Evolutionary conservation across 139 green algal genomes (phyloP), one percentile per base, ranked within the genome.

Genomic region (Edaphochlamys debaryana): DNA sequence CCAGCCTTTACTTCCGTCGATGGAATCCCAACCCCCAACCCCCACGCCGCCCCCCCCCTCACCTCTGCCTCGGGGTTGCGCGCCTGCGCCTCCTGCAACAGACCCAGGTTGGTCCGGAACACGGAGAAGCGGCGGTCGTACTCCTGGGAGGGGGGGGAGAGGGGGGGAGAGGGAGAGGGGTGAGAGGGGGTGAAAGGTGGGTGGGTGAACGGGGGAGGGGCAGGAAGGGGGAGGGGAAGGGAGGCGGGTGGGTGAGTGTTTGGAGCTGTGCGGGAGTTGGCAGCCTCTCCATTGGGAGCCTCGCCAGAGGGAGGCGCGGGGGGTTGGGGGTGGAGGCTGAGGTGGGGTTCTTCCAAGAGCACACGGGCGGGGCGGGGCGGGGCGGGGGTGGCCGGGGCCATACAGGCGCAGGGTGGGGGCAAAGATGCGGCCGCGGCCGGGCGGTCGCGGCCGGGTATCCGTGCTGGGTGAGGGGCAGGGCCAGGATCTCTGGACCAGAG

Each of bases 31-130:
- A 40, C n/a, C 4, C 58, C 2, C 58, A 66, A 11, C 2, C 6
- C 6, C 50, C 7, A 19, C 50, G 50, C 50, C 8, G 50, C 48
- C 11, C 54, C 19, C 9, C 4, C 23, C 30, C 74, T 37, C 38
- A 82, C 76, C 76, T 32, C 45, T 25, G 66, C 45, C 38, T 63
- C 76, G 4, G 76, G 62, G 54, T 82, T 42, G 29, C 36, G 69
- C 3, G 3, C 0, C 2, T 74, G 42, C 8, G 38, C 30, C 32
- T 73, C 76, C 0, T 41, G 1, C 6, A 82, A 74, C 1, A 42
- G 25, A 8, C 34, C 32, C 37, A 66, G 42, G n/a, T 82, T 82
- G 34, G 48, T 32, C 9, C 8, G 36, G 27, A 82, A 82, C 9
- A 82, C 76, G 7, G 11, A 29, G 17, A 73, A 42, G 1, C 76